These are phyloP conservation scores for Candida methanosorbosa DNA, from an alignment of 805 yeast genomes.

Conservation along the genomic window DNA sequence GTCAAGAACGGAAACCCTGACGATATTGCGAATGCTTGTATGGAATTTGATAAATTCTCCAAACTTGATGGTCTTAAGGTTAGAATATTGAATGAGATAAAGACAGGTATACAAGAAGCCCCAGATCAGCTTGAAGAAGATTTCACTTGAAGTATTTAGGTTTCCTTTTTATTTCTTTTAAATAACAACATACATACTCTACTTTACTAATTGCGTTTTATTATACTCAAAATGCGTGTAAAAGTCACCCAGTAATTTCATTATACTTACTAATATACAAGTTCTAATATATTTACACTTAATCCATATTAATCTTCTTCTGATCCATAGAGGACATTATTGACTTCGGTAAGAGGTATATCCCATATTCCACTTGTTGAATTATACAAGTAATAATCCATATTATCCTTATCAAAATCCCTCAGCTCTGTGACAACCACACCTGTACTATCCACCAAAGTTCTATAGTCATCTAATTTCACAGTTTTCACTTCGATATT, in stretches of 20 bases:
- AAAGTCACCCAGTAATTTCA: too few species aligned
- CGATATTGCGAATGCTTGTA: constrained; percentile 61
- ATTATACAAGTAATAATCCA: constrained; percentile 34
- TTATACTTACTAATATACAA: too few species aligned
- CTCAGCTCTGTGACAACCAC: constrained; percentile 18
- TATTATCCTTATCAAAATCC: constrained; percentile 6
- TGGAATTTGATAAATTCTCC: constrained; percentile 77
- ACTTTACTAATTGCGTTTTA: neutral
- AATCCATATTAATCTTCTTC: neutral
- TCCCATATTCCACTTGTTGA: constrained; percentile 86
- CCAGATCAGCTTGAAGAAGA: constrained; percentile 26
- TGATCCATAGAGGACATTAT: constrained; percentile 46
- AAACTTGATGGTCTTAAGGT: constrained; percentile 91
- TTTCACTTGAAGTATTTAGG: constrained; percentile 16
- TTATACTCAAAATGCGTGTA: neutral
- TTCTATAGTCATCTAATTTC: constrained; percentile 47
- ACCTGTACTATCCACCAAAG: constrained; percentile 61
- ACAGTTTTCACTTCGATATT: constrained; percentile 70
- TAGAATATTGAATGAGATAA: constrained; percentile 71
- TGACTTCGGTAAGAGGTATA: constrained; percentile 63
- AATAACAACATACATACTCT: too few species aligned
- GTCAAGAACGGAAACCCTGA: constrained; percentile 76
- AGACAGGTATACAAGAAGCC: constrained; percentile 32
- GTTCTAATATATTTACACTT: too few species aligned
- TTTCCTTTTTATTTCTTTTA: neutral